Evolutionary conservation across 192 early-diverging fungal species (phyloP).

Genomic region (Coemansia sp.): DNA sequence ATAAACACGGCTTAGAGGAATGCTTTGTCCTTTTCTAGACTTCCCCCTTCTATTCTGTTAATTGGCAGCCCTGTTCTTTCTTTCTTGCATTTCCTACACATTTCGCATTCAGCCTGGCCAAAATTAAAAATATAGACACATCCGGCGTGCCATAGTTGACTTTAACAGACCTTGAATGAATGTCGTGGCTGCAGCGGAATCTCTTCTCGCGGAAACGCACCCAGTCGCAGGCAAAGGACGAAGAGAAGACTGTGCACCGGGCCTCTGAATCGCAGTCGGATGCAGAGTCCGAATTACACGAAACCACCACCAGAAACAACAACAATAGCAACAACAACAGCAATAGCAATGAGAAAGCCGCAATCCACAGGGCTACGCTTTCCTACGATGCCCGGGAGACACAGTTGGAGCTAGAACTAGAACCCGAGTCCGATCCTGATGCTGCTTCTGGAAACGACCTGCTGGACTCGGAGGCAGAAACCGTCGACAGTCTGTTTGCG

Average conservation of each 20-base stretch:
- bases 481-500: conserved; percentile 24
- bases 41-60: no score
- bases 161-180: background rate
- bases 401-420: background rate
- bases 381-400: background rate
- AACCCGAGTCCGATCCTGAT: background rate
- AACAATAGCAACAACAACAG: conserved; percentile 6
- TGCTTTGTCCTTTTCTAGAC: no score
- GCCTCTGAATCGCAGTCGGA: background rate
- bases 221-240: conserved; percentile 17
- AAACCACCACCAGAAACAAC: background rate
- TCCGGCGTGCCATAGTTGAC: background rate
- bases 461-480: conserved; percentile 12
- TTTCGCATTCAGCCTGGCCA: no score
- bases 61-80: no score
- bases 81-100: no score
- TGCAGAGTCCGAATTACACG: no score
- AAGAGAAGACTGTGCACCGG: background rate
- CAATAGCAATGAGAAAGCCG: background rate
- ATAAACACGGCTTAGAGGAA: background rate
- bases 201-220: conserved; percentile 19
- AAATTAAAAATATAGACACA: no score
- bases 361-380: conserved; percentile 1
- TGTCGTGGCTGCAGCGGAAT: conserved; percentile 32
- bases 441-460: background rate